Percentiles rank a stretch among this genome's conserved stretches.
These are phyloP conservation scores for Thielaviopsis musarum DNA, from an alignment of 2,329 filamentous ascomycete species.

Conservation along the genomic window DNA sequence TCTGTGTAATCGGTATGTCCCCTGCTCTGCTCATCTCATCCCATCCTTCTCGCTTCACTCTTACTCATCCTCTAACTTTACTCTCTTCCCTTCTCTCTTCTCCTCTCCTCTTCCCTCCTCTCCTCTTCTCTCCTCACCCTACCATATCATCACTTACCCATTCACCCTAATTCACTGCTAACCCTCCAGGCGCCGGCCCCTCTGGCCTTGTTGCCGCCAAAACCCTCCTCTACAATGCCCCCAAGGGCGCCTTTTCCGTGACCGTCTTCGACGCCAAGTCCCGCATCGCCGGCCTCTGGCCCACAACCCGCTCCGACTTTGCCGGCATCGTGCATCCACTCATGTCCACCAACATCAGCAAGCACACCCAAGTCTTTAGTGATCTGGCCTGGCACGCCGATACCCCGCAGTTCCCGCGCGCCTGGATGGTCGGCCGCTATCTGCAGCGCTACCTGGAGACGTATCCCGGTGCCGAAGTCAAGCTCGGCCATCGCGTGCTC, in stretches of 20 bases:
- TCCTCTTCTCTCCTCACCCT: not conserved
- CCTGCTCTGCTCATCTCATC: no score
- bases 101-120: not conserved
- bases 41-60: not conserved
- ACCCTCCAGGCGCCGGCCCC: constrained; percentile 43
- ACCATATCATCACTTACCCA: no score
- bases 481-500: constrained; percentile 31
- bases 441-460: constrained; percentile 44
- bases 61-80: no score
- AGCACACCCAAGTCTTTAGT: constrained; percentile 55
- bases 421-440: constrained; percentile 62
- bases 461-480: constrained; percentile 32
- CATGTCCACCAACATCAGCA: constrained; percentile 59
- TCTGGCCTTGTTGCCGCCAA: constrained; percentile 57
- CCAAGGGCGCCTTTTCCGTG: constrained; percentile 41
- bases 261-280: constrained; percentile 51
- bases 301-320: constrained; percentile 31
- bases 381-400: constrained; percentile 53
- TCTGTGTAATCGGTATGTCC: constrained; percentile 24
- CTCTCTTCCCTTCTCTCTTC: not conserved
- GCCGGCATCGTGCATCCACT: constrained; percentile 43
- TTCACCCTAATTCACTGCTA: not conserved
- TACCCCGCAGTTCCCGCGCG: constrained; percentile 51
- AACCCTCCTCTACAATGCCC: constrained; percentile 46
- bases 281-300: constrained; percentile 67